Conservation (phyloP, 331 rosid species). For the Quercus tomentella region DNA sequence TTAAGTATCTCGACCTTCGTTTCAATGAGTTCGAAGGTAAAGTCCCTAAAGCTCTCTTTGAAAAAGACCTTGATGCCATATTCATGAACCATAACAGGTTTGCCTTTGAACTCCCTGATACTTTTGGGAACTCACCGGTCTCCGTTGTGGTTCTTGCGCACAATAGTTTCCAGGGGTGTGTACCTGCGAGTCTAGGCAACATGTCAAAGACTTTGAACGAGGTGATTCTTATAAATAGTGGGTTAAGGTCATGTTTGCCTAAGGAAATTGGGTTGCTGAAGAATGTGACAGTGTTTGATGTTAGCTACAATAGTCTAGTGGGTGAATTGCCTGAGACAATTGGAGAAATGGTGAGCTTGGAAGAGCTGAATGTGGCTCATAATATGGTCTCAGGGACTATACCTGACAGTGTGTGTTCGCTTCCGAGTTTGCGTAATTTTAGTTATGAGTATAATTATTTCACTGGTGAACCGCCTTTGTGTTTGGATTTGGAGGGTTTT, state of each 20-base stretch:
- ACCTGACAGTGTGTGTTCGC: constrained; percentile 17
- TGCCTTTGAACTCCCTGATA: constrained; percentile 13
- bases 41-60: constrained; percentile 17
- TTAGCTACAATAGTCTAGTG: constrained; percentile 9
- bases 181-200: constrained; percentile 26
- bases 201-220: constrained; percentile 29
- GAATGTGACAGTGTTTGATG: constrained; percentile 20
- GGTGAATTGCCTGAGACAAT: constrained; percentile 18
- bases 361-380: constrained; percentile 18
- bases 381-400: constrained; percentile 23
- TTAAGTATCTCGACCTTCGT: constrained; percentile 21
- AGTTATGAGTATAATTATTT: constrained; percentile 13
- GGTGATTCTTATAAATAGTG: constrained; percentile 7
- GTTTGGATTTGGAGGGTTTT: constrained; percentile 10
- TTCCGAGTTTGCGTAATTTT: constrained; percentile 21
- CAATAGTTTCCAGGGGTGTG: constrained; percentile 23
- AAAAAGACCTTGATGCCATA: constrained; percentile 30
- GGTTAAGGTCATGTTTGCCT: constrained; percentile 20
- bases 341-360: constrained; percentile 17
- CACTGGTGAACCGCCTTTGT: constrained; percentile 9
- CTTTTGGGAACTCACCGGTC: constrained; percentile 19
- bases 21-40: constrained; percentile 29
- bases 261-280: constrained; percentile 20
- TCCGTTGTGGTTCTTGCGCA: constrained; percentile 29
- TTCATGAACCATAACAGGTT: constrained; percentile 24